Evolutionary conservation across 306 rosid species (phyloP), one percentile per base, ranked within the genome.

Genomic region (Rosa lucieae): DNA sequence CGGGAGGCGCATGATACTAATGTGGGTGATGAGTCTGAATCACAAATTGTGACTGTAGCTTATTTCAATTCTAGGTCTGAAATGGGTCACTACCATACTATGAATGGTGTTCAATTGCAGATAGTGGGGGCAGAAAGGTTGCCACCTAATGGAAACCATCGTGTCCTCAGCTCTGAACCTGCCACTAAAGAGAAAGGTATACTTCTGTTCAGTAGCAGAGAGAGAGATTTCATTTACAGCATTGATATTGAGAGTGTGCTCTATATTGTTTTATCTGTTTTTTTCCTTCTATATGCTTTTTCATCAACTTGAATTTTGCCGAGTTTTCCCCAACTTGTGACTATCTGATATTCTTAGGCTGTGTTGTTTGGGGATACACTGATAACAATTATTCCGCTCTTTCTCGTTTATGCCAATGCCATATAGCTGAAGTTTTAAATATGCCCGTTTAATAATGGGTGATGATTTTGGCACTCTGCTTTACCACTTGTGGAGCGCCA

Each of bases 131-230:
- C 46, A 66, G 46, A 18, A 46, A 66, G 70, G 0, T 66, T 0
- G 12, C 48, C 13, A 17, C 12, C 70, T 66, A 67, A 67, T 18
- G 47, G 13, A 32, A 67, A 8, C 13, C 6, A 2, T 66, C 26
- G 2, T 35, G 70, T 37, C 23, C 83, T 72, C 49, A 48, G 18
- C 84, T 84, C 37, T 73, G 61, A 14, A 69, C 79, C 78, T 70
- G 58, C 77, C 11, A 59, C 77, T 26, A 76, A 55, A 35, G 82
- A 42, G 48, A 78, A 77, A 83, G 93, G 93, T 89, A 7, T 40
- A 10, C 55, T 68, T 65, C 10, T 21, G 46, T 61, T 63, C 10
- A 5, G 48, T 11, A 5, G 37, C 65, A 23, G 72, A 15, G 39
- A 26, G 44, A 32, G n/a, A 70, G 37, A 3, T 20, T 42, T 17